A percentile compares a stretch with the other conserved stretches of the same genome.
Conservation (phyloP, 1,139 yeast species). For the Diutina sp. region DNA sequence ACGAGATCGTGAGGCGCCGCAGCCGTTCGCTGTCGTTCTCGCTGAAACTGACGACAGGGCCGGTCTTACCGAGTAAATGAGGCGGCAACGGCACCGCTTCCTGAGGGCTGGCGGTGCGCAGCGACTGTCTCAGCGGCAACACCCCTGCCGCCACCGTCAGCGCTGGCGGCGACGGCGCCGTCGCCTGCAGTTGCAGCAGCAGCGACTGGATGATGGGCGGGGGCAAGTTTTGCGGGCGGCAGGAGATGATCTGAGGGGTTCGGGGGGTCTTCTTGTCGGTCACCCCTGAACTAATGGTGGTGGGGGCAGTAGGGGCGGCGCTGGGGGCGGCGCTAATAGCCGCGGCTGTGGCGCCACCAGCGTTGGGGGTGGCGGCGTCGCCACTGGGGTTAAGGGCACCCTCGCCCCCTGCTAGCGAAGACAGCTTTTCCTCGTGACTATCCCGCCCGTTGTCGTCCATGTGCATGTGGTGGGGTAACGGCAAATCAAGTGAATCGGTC, state of each 20-base stretch:
- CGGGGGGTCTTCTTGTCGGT: background rate
- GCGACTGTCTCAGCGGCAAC: background rate
- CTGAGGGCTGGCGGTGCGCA: background rate
- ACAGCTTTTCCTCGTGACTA: background rate
- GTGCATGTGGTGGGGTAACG: background rate
- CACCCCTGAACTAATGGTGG: background rate
- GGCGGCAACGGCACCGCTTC: slow-evolving; percentile 2
- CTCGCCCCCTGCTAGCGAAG: background rate
- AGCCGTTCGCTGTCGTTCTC: slow-evolving; percentile 28
- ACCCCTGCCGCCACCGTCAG: background rate
- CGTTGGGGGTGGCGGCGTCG: background rate
- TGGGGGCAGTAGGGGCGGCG: background rate
- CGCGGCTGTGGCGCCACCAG: background rate
- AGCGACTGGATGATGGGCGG: background rate
- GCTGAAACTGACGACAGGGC: slow-evolving; percentile 25
- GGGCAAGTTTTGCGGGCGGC: background rate
- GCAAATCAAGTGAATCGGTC: background rate
- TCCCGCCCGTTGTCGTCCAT: background rate
- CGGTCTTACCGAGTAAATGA: background rate
- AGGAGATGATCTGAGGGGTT: background rate
- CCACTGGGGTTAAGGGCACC: background rate
- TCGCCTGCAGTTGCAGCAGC: background rate
- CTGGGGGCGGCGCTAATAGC: background rate
- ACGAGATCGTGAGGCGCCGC: slow-evolving; percentile 31
- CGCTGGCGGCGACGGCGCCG: background rate